Percentiles rank a stretch among this genome's conserved stretches.
These are phyloP conservation scores for Oryza officinalis DNA, from an alignment of 176 grass and related monocot genomes.

Conservation along the genomic window DNA sequence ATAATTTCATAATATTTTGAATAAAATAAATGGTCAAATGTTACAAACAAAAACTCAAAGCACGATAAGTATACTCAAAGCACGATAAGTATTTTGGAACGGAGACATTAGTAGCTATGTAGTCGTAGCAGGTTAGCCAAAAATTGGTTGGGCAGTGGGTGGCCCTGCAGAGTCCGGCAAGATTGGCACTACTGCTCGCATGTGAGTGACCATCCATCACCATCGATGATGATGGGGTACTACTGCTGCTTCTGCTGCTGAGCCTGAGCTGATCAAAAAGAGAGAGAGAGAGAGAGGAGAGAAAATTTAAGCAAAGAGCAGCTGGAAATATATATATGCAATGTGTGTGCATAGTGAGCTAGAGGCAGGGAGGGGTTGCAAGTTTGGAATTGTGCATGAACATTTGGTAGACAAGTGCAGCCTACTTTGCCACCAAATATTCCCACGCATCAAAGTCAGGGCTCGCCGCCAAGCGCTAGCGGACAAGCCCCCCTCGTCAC, in stretches of 20 bases:
- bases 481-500: conserved; percentile 41
- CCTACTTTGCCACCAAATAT: conserved; percentile 47
- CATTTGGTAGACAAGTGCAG: background rate
- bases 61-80: no score
- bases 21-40: no score
- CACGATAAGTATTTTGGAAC: no score
- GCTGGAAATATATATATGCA: background rate
- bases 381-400: conserved; percentile 38
- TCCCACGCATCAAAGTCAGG: conserved; percentile 39
- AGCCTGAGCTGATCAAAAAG: background rate
- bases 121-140: background rate
- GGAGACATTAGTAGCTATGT: no score
- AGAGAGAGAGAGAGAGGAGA: background rate
- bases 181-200: conserved; percentile 29
- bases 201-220: conserved; percentile 3
- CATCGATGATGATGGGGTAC: conserved; percentile 8
- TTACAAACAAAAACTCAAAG: no score
- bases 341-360: background rate
- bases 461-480: conserved; percentile 38
- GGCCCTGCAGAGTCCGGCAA: background rate
- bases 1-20: no score
- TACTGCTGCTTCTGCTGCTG: background rate
- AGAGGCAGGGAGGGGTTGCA: conserved; percentile 16
- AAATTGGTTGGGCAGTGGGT: background rate
- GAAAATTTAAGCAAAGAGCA: background rate